phyloP scores from a whole-genome alignment of 306 rosid genomes.

The Glycine soja region DNA sequence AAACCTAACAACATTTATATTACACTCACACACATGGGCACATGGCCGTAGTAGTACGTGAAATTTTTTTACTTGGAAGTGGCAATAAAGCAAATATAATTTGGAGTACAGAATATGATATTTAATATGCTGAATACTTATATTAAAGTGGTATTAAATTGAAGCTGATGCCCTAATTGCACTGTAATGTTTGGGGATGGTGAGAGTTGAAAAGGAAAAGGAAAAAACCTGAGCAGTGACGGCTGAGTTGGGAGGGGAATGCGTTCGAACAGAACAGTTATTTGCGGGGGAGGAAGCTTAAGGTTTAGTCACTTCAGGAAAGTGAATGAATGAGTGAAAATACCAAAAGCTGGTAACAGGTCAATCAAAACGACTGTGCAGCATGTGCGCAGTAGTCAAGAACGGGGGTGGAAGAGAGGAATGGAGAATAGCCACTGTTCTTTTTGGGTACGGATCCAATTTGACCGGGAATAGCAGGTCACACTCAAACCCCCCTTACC shows the following conservation, averaged over 20 bases:
- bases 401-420: neutral
- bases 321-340: slow-evolving; percentile 50
- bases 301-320: slow-evolving; percentile 84
- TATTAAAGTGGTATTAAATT: too few species aligned
- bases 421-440: neutral
- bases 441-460: neutral
- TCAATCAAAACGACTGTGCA: slow-evolving; percentile 66
- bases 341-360: slow-evolving; percentile 43
- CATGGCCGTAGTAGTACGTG: neutral
- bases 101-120: neutral
- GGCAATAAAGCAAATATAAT: neutral
- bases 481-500: neutral
- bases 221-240: slow-evolving; percentile 47
- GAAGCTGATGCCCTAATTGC: neutral
- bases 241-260: slow-evolving; percentile 49
- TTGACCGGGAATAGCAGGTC: slow-evolving; percentile 59
- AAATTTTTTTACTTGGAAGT: too few species aligned
- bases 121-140: neutral
- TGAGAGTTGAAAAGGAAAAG: neutral
- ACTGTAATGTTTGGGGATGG: neutral
- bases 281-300: slow-evolving; percentile 59
- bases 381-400: slow-evolving; percentile 36
- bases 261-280: slow-evolving; percentile 48
- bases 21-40: neutral
- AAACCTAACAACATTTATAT: neutral